Conservation (phyloP, 306 rosid species). For the Cucurbita moschata region DNA sequence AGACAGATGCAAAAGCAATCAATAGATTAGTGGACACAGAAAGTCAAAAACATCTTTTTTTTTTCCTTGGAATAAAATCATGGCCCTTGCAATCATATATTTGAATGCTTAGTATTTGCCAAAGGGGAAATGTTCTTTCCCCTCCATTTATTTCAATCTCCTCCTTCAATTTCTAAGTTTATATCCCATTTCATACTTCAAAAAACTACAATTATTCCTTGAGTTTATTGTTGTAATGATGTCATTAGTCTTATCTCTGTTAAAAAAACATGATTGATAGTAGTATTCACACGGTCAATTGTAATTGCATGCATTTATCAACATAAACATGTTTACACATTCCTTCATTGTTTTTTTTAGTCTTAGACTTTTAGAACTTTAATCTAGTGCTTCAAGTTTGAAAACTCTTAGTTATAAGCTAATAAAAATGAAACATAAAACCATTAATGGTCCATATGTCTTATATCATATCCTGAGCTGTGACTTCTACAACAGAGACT, state of each 20-base stretch:
- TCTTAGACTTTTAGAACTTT: neutral
- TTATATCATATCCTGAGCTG: neutral
- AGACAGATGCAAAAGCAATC: constrained; percentile 7
- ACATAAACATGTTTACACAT: neutral
- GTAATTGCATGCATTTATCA: neutral
- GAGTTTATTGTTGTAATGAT: neutral
- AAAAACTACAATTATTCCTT: neutral
- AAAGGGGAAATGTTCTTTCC: neutral
- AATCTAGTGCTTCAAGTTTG: neutral
- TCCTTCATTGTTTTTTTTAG: neutral
- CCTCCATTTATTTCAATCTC: neutral
- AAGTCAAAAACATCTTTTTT: neutral
- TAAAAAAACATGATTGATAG: neutral
- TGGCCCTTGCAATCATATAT: neutral
- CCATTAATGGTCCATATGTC: neutral
- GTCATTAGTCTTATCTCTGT: neutral
- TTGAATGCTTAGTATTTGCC: constrained; percentile 7
- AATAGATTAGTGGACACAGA: constrained; percentile 1
- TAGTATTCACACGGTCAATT: neutral
- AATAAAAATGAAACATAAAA: neutral
- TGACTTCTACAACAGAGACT: neutral
- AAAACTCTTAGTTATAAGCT: neutral
- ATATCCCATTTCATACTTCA: neutral
- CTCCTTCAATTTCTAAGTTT: constrained; percentile 1
- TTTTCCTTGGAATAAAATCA: neutral